Base-by-base conservation (phyloP, 805 yeast genomes). In the Debaryomyces hansenii region DNA sequence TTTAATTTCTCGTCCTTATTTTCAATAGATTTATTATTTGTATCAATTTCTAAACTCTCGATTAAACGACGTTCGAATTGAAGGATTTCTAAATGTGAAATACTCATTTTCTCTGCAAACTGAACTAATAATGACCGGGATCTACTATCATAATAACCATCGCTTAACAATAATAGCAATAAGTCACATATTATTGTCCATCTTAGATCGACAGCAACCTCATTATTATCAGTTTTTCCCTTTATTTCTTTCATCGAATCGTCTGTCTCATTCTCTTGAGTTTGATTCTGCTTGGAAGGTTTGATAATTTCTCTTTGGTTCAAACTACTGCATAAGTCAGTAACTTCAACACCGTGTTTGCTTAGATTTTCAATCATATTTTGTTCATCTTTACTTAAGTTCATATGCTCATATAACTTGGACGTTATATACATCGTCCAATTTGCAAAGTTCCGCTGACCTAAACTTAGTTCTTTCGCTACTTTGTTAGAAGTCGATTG, bases 121-220 rank as follows among this genome's bases (percentile, higher is more conserved):
- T 72, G 67, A 37, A 87, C 68, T 11, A 94, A 69, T n/a, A 94
- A 67, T 0, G 94, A 77, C 47, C 97, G 75, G 6, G 98, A 90
- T 32, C 99, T 77, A 4, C 97, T 69, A 64, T 94, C 99, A 61
- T 90, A 95, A 45, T 82, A 79, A 0, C 96, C 90, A 49, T 90
- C 96, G 42, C 90, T 83, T 14, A 94, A 68, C 2, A 92, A 70
- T 8, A 88, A 75, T 36, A 94, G 71, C 59, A 92, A 92, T 40
- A 94, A 68, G 62, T 94, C 99, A 67, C 99, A 95, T 5, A 94
- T 71, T 11, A 92, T 79, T 0, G 97, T 91, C 99, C 99, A 95
- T 27, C 91, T 81, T 18, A 94, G 78, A 57, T 91, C 97, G 45
- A 67, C 64, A 6, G 57, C 66, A 8, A 56, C 52, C 14, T 49